Evolutionary conservation across 108 stramenopile genomes (phyloP).

Genomic region (Nitzschia sp.): DNA sequence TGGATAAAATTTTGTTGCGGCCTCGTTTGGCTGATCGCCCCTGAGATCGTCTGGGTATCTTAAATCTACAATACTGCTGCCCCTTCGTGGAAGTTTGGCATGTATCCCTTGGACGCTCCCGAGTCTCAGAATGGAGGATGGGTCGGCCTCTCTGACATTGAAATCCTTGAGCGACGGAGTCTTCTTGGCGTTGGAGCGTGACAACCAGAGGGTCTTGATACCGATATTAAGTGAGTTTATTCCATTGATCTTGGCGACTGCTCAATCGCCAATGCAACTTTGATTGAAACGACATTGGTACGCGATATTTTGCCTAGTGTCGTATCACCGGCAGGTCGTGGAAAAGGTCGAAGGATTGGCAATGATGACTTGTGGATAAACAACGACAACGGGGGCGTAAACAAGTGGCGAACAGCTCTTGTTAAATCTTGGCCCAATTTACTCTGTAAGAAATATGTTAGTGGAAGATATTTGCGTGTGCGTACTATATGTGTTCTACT

Average conservation of each 20-base stretch:
- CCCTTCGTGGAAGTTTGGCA: conserved; percentile 46
- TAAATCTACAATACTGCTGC: conserved; percentile 39
- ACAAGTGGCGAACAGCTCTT: conserved; percentile 50
- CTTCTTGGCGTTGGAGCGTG: conserved; percentile 71
- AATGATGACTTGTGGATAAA: conserved; percentile 54
- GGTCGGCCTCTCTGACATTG: conserved; percentile 76
- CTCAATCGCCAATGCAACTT: conserved; percentile 30
- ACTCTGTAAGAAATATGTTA: background rate
- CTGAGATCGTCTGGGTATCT: conserved; percentile 55
- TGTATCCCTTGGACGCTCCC: conserved; percentile 58
- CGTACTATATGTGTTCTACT: too few species aligned
- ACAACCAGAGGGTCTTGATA: conserved; percentile 75
- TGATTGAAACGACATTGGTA: conserved; percentile 45
- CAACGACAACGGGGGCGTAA: conserved; percentile 79
- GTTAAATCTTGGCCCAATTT: conserved; percentile 18
- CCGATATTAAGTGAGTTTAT: conserved; percentile 66
- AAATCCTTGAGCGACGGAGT: conserved; percentile 42
- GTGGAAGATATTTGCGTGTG: too few species aligned
- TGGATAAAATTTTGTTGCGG: conserved; percentile 49
- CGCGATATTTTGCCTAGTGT: conserved; percentile 38
- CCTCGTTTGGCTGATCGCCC: conserved; percentile 48
- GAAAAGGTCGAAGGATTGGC: conserved; percentile 71
- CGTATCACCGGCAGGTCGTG: conserved; percentile 23
- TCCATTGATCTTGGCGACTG: conserved; percentile 44
- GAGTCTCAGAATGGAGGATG: conserved; percentile 70